phyloP scores from a whole-genome alignment of 768 basidiomycete species.

The Termitomyces sp. region DNA sequence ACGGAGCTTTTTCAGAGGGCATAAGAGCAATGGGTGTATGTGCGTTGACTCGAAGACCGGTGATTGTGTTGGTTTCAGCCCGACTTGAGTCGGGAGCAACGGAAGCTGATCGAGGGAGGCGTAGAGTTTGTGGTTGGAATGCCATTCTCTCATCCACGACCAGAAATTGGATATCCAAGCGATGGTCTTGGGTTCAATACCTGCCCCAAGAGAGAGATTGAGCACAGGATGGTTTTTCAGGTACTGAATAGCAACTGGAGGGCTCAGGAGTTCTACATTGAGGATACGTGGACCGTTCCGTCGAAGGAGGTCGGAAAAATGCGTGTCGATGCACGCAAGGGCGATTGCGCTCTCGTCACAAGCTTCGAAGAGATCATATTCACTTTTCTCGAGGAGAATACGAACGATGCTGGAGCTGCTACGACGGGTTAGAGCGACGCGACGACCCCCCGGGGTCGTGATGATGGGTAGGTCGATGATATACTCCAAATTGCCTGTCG shows the following conservation, averaged over 20 bases:
- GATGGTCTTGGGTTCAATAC: slow-evolving; percentile 14
- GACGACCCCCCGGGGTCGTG: slow-evolving; percentile 16
- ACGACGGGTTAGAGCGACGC: slow-evolving; percentile 14
- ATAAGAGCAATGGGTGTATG: slow-evolving; percentile 16
- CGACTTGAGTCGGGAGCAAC: slow-evolving; percentile 29
- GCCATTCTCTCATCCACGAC: slow-evolving; percentile 32
- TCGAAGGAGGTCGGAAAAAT: slow-evolving; percentile 18
- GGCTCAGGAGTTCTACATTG: slow-evolving; percentile 26
- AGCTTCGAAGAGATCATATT: slow-evolving; percentile 22
- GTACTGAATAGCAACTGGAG: slow-evolving; percentile 22
- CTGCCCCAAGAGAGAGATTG: neutral
- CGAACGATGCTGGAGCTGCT: neutral
- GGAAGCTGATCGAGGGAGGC: slow-evolving; percentile 16
- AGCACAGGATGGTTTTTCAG: slow-evolving; percentile 17
- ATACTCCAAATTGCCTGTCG: slow-evolving; percentile 23
- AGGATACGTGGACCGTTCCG: slow-evolving; percentile 18
- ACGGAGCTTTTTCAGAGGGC: slow-evolving; percentile 21
- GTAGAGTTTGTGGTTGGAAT: slow-evolving; percentile 16
- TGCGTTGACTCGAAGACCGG: slow-evolving; percentile 23
- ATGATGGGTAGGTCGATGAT: slow-evolving; percentile 34
- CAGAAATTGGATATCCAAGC: slow-evolving; percentile 38
- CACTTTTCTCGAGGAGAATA: slow-evolving; percentile 24
- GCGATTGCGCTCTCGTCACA: slow-evolving; percentile 28
- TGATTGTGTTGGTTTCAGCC: slow-evolving; percentile 18
- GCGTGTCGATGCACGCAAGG: slow-evolving; percentile 20